Conservation (phyloP, 2,329 filamentous ascomycete genomes). For the Beauveria australis region DNA sequence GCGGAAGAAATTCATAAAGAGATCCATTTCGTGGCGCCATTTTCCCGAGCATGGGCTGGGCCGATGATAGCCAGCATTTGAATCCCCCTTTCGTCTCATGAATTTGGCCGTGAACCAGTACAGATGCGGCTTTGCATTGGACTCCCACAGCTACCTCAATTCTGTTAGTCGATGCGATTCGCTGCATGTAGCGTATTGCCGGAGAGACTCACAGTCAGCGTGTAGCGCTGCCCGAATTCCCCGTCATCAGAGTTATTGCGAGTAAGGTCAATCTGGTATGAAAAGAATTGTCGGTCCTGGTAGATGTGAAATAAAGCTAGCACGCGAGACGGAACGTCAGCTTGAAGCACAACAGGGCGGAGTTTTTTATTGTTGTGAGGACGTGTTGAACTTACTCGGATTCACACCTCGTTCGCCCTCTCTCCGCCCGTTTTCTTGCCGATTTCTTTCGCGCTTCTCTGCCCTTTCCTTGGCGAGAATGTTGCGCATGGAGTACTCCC, state of each 20-base stretch:
- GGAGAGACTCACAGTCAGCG: slow-evolving; percentile 44
- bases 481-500: slow-evolving; percentile 34
- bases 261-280: slow-evolving; percentile 54
- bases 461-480: slow-evolving; percentile 23
- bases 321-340: neutral
- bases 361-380: neutral
- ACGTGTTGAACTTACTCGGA: slow-evolving; percentile 32
- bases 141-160: slow-evolving; percentile 56
- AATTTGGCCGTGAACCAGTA: slow-evolving; percentile 54
- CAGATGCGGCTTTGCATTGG: slow-evolving; percentile 45
- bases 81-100: slow-evolving; percentile 32
- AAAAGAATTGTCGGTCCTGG: slow-evolving; percentile 51
- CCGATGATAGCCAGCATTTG: slow-evolving; percentile 27
- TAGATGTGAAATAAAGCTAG: slow-evolving; percentile 51
- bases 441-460: slow-evolving; percentile 23
- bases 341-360: neutral
- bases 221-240: slow-evolving; percentile 49
- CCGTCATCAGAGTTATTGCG: slow-evolving; percentile 37
- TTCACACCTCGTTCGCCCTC: slow-evolving; percentile 37
- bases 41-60: slow-evolving; percentile 29
- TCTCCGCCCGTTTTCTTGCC: slow-evolving; percentile 30
- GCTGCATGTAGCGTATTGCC: neutral
- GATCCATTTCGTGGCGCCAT: slow-evolving; percentile 36
- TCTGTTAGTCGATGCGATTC: neutral
- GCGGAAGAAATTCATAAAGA: slow-evolving; percentile 50